These are phyloP conservation scores for Allium fistulosum DNA, from an alignment of 106 monocot genomes.

Conservation along the genomic window DNA sequence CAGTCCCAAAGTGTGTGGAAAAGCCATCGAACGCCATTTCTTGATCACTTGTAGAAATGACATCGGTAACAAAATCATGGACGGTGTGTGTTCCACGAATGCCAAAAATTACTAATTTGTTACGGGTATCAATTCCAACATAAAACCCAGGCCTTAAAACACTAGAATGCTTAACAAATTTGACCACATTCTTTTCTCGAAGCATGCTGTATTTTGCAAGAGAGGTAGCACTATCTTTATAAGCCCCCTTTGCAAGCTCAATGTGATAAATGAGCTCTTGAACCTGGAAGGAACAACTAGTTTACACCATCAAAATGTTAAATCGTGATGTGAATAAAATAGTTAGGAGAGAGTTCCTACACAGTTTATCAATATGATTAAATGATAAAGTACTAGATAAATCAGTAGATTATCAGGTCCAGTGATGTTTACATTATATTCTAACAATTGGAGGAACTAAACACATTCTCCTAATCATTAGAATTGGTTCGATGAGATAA, in stretches of 20 bases:
- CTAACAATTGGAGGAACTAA: too few species aligned
- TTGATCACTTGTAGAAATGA: slow-evolving; percentile 64
- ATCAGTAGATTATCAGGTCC: too few species aligned
- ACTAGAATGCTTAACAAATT: slow-evolving; percentile 90
- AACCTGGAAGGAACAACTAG: slow-evolving; percentile 37
- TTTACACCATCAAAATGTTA: not conserved
- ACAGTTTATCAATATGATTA: too few species aligned
- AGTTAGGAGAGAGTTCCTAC: not conserved
- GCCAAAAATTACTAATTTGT: slow-evolving; percentile 79
- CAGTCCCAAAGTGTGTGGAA: slow-evolving; percentile 86
- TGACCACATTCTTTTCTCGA: slow-evolving; percentile 79
- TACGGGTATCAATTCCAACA: slow-evolving; percentile 68
- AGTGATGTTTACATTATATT: too few species aligned
- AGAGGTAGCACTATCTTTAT: slow-evolving; percentile 56
- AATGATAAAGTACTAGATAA: too few species aligned
- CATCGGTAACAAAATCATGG: slow-evolving; percentile 88
- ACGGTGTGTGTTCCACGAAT: slow-evolving; percentile 97
- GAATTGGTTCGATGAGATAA: too few species aligned
- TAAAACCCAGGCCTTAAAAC: slow-evolving; percentile 94
- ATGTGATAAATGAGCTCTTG: slow-evolving; percentile 83
- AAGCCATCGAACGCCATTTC: slow-evolving; percentile 72
- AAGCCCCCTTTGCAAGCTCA: slow-evolving; percentile 89
- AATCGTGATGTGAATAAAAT: not conserved
- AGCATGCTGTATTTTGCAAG: slow-evolving; percentile 86
- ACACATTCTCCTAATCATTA: too few species aligned